Conservation (phyloP, 768 basidiomycete genomes). For the Lactarius psammicola region DNA sequence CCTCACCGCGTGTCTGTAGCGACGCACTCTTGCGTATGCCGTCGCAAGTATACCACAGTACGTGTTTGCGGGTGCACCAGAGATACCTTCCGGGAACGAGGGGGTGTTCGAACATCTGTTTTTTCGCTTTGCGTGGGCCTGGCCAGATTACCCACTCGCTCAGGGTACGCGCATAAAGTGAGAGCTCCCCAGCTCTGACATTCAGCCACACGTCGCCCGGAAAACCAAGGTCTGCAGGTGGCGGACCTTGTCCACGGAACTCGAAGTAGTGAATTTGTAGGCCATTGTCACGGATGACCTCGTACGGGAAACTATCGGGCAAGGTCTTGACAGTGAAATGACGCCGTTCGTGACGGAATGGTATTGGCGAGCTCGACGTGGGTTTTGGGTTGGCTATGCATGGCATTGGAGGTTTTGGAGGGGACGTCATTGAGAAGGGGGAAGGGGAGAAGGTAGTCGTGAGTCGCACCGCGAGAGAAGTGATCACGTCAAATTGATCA, state of each 20-base stretch:
- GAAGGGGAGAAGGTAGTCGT: slow-evolving; percentile 1
- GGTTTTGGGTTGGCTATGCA: slow-evolving; percentile 29
- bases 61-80: slow-evolving; percentile 31
- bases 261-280: slow-evolving; percentile 33
- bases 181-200: slow-evolving; percentile 23
- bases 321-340: slow-evolving; percentile 29
- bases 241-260: slow-evolving; percentile 33
- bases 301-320: slow-evolving; percentile 29
- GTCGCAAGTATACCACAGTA: slow-evolving; percentile 30
- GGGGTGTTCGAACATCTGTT: slow-evolving; percentile 31
- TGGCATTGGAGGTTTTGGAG: slow-evolving; percentile 27
- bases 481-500: slow-evolving; percentile 5
- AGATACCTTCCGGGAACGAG: slow-evolving; percentile 30
- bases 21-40: slow-evolving; percentile 31
- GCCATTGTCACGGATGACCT: slow-evolving; percentile 28
- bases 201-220: slow-evolving; percentile 34
- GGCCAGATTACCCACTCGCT: slow-evolving; percentile 29
- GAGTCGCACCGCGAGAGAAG: neutral
- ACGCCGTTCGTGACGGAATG: slow-evolving; percentile 27
- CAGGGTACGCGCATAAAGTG: slow-evolving; percentile 28
- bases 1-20: slow-evolving; percentile 29
- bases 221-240: slow-evolving; percentile 31
- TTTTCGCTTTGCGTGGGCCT: slow-evolving; percentile 31
- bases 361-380: slow-evolving; percentile 24
- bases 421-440: slow-evolving; percentile 16